phyloP scores from a whole-genome alignment of 345 rosid species.

The Abelmoschus esculentus region DNA sequence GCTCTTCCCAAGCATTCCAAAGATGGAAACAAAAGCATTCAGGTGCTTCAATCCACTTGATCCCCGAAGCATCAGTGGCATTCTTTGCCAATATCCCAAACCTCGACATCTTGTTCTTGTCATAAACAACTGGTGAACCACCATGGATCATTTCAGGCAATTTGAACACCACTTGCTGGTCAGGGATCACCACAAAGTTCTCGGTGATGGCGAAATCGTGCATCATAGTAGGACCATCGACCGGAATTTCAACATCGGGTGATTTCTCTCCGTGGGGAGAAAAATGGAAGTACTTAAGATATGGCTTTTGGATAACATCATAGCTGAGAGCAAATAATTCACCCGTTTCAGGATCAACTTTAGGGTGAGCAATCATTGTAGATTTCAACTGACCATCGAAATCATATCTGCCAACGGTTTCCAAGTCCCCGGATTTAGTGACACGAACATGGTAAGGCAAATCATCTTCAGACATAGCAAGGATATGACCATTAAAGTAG shows the following conservation, averaged over 20 bases:
- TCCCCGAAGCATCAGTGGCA: slow-evolving; percentile 34
- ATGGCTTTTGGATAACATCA: slow-evolving; percentile 71
- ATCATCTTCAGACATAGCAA: slow-evolving; percentile 91
- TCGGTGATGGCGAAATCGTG: slow-evolving; percentile 83
- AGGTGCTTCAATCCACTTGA: slow-evolving; percentile 60
- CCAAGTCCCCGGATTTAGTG: slow-evolving; percentile 50
- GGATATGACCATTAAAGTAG: slow-evolving; percentile 53
- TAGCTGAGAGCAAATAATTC: slow-evolving; percentile 77
- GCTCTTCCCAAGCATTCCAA: slow-evolving; percentile 97
- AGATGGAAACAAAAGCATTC: slow-evolving; percentile 91
- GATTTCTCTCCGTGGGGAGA: slow-evolving; percentile 59
- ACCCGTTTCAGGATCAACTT: slow-evolving; percentile 60
- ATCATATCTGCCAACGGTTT: slow-evolving; percentile 57
- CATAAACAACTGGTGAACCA: slow-evolving; percentile 79
- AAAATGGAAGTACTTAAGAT: slow-evolving; percentile 63
- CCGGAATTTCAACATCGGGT: slow-evolving; percentile 54
- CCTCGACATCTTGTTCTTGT: slow-evolving; percentile 63
- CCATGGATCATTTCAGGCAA: slow-evolving; percentile 68
- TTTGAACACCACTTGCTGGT: slow-evolving; percentile 83
- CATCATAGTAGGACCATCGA: slow-evolving; percentile 74
- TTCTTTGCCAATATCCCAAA: slow-evolving; percentile 66
- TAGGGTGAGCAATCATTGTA: slow-evolving; percentile 91
- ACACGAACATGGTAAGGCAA: slow-evolving; percentile 67
- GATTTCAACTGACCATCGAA: slow-evolving; percentile 51
- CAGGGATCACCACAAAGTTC: slow-evolving; percentile 70